Base-by-base conservation (phyloP, 768 basidiomycete species). In the Suillus bovinus region DNA sequence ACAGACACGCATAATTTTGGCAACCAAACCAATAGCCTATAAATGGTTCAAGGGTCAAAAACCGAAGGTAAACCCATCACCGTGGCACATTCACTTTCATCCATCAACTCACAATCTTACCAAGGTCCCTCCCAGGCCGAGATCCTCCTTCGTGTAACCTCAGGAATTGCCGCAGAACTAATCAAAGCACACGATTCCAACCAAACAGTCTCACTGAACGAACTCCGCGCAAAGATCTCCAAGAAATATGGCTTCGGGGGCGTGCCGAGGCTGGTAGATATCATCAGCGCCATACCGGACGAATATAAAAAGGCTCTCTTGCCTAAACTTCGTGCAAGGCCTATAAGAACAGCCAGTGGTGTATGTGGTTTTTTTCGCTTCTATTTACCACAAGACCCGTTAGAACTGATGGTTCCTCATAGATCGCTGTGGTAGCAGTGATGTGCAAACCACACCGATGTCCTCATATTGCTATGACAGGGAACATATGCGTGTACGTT, bases 371-470 rank as follows among this genome's bases (percentile, higher is more conserved):
- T n/a, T n/a, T n/a, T 50, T 34, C 10, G 9, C 22, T 17, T 58
- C 22, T 10, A 22, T n/a, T 17, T 34, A 58, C 20, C 24, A 27
- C 10, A 17, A 47, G 22, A 16, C 59, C 63, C 10, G 60, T 22
- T 10, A 10, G 4, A 56, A 41, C 52, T 34, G 33, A 29, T 22
- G 20, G 22, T 61, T 33, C 24, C n/a, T 63, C n/a, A 16, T 63
- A 96, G 94, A 96, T 99, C 62, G 97, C 96, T 17, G 96, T 99
- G 24, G 97, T 99, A 14, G 97, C 97, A 10, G 96, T 99, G n/a
- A 99, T 99, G 97, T 96, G 95, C 80, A 99, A 99, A 72, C 97
- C 97, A 2, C 97, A 99, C 81, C 86, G 97, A 59, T 99, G 97
- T 81, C 97, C 97, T 5, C 97, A 99, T 78, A 99, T 99, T 61